These are phyloP conservation scores for Leishmania lainsoni DNA, from an alignment of 208 protist genomes.

Conservation along the genomic window DNA sequence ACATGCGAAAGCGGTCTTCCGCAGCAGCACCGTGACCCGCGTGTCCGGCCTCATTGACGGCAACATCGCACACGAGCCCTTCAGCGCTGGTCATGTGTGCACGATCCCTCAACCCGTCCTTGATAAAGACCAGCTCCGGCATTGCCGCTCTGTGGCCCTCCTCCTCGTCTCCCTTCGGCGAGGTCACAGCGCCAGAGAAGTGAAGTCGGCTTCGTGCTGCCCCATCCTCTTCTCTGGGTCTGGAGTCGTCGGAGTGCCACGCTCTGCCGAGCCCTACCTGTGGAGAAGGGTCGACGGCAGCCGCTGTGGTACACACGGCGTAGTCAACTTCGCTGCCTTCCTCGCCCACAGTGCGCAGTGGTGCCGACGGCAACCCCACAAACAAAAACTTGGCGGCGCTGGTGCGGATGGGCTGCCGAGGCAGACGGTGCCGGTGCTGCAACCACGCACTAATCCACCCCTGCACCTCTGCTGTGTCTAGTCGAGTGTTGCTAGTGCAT, in stretches of 20 bases:
- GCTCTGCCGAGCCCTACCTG: neutral
- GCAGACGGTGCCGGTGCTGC: constrained; percentile 29
- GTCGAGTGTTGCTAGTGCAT: constrained; percentile 19
- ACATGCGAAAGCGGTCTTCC: neutral
- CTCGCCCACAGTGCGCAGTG: neutral
- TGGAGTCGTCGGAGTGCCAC: neutral
- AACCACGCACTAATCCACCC: constrained; percentile 27
- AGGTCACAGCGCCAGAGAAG: neutral
- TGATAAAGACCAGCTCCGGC: neutral
- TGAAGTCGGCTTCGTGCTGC: neutral
- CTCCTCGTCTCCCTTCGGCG: neutral
- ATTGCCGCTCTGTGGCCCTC: neutral
- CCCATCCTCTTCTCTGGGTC: neutral
- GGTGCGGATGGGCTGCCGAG: constrained; percentile 18
- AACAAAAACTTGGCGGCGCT: constrained; percentile 15
- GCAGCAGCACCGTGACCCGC: neutral
- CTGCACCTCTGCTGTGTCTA: constrained; percentile 11
- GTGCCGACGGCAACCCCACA: neutral
- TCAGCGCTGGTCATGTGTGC: neutral
- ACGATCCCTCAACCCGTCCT: neutral
- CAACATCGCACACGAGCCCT: neutral
- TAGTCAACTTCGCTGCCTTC: neutral
- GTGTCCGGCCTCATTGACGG: neutral
- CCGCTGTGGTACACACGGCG: neutral
- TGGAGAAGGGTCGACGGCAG: neutral